phyloP scores from a whole-genome alignment of 2,329 filamentous ascomycete species.

The Geoglossum cookeanum region DNA sequence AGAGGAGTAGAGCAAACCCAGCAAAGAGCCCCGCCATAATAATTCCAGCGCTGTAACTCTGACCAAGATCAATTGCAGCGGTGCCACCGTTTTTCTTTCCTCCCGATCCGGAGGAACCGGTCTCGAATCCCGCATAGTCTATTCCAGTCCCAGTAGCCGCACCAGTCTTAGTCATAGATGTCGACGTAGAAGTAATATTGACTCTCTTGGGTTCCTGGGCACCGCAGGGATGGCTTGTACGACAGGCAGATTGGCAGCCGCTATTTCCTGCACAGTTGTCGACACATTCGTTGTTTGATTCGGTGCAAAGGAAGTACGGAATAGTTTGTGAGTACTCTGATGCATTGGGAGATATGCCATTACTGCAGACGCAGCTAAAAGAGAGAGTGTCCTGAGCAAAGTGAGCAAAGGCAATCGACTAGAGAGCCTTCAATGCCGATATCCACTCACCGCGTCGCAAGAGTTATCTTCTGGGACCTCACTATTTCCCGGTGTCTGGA shows the following conservation, averaged over 20 bases:
- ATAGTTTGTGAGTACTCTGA: slow-evolving; percentile 43
- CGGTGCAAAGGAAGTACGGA: slow-evolving; percentile 41
- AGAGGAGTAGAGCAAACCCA: slow-evolving; percentile 36
- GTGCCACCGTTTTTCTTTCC: slow-evolving; percentile 12
- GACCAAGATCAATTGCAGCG: slow-evolving; percentile 31
- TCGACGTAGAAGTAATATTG: slow-evolving; percentile 29
- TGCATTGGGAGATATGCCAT: slow-evolving; percentile 34
- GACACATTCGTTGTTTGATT: slow-evolving; percentile 37
- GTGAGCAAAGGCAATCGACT: background rate
- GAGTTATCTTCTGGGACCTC: slow-evolving; percentile 20
- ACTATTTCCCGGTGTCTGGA: slow-evolving; percentile 20
- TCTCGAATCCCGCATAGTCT: background rate
- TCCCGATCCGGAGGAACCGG: background rate
- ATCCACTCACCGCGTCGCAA: slow-evolving; percentile 21
- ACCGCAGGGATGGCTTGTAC: slow-evolving; percentile 37
- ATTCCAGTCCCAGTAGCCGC: slow-evolving; percentile 9
- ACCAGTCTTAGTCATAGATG: slow-evolving; percentile 15
- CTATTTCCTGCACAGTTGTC: slow-evolving; percentile 28
- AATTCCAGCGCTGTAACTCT: slow-evolving; percentile 35
- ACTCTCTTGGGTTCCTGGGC: slow-evolving; percentile 35
- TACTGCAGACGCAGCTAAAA: slow-evolving; percentile 37
- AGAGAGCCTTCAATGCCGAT: background rate
- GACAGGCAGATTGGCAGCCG: slow-evolving; percentile 31
- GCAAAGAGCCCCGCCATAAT: slow-evolving; percentile 35
- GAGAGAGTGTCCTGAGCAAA: slow-evolving; percentile 23